Evolutionary conservation across 2,329 filamentous ascomycete species (phyloP).

Genomic region (Pseudogymnoascus sp.): DNA sequence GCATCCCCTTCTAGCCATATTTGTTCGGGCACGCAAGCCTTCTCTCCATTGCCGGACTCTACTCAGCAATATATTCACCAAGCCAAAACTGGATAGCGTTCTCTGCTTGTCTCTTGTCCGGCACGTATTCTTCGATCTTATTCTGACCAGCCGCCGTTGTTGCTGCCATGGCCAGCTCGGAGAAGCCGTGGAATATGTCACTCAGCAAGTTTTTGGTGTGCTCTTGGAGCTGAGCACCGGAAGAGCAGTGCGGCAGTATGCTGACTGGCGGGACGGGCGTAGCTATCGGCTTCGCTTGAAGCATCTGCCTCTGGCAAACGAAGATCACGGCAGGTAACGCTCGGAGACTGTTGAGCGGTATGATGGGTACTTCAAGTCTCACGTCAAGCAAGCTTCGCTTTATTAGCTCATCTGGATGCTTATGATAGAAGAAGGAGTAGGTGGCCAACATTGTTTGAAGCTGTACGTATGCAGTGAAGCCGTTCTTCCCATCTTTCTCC

Average conservation of each 20-base stretch:
- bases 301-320: slow-evolving; percentile 23
- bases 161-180: slow-evolving; percentile 21
- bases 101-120: slow-evolving; percentile 16
- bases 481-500: slow-evolving; percentile 18
- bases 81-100: slow-evolving; percentile 27
- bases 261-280: slow-evolving; percentile 13
- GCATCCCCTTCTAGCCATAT: neutral
- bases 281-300: slow-evolving; percentile 5
- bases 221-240: slow-evolving; percentile 22
- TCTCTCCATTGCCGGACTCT: neutral
- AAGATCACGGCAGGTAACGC: slow-evolving; percentile 20
- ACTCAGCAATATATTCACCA: slow-evolving; percentile 22
- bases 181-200: slow-evolving; percentile 24
- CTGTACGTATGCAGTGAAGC: slow-evolving; percentile 21
- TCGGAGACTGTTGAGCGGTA: slow-evolving; percentile 21
- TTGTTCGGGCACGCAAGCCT: neutral
- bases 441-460: slow-evolving; percentile 24
- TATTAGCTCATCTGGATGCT: slow-evolving; percentile 11
- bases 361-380: slow-evolving; percentile 24
- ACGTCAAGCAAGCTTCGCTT: slow-evolving; percentile 19
- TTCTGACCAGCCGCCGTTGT: slow-evolving; percentile 20
- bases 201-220: slow-evolving; percentile 27
- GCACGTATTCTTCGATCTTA: slow-evolving; percentile 20
- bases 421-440: neutral
- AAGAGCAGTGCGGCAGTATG: slow-evolving; percentile 25